Evolutionary conservation across 2,329 filamentous ascomycete genomes (phyloP).

Genomic region (Colletotrichum agaves): DNA sequence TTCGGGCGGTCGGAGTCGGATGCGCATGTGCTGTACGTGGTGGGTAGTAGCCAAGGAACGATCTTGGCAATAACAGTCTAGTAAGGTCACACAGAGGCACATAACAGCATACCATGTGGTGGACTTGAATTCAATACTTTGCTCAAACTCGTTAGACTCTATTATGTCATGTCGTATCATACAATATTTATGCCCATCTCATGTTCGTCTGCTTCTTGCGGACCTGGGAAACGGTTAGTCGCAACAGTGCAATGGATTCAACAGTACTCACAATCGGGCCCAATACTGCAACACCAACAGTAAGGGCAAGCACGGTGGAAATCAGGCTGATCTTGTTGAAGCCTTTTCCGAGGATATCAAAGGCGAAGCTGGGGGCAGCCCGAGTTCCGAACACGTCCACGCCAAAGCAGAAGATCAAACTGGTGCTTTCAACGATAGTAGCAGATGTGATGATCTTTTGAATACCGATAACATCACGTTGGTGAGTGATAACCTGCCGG

Average conservation of each 20-base stretch:
- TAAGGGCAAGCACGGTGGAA: conserved; percentile 83
- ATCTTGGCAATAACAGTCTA: background rate
- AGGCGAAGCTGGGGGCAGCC: conserved; percentile 86
- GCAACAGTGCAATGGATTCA: conserved; percentile 10
- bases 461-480: conserved; percentile 83
- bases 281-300: conserved; percentile 79
- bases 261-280: conserved; percentile 80
- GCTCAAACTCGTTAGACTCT: conserved; percentile 17
- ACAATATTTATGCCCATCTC: conserved; percentile 58
- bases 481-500: conserved; percentile 81
- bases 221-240: conserved; percentile 57
- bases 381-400: conserved; percentile 89
- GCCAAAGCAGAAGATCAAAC: conserved; percentile 87
- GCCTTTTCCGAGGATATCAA: conserved; percentile 91
- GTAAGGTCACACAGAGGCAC: background rate
- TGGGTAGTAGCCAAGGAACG: background rate
- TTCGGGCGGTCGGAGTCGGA: background rate
- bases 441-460: conserved; percentile 78
- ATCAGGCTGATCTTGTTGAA: conserved; percentile 93
- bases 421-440: conserved; percentile 90
- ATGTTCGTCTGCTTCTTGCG: conserved; percentile 75
- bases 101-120: background rate
- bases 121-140: background rate
- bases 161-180: conserved; percentile 30
- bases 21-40: background rate